Conservation (phyloP, 306 rosid species). For the Quercus alba region DNA sequence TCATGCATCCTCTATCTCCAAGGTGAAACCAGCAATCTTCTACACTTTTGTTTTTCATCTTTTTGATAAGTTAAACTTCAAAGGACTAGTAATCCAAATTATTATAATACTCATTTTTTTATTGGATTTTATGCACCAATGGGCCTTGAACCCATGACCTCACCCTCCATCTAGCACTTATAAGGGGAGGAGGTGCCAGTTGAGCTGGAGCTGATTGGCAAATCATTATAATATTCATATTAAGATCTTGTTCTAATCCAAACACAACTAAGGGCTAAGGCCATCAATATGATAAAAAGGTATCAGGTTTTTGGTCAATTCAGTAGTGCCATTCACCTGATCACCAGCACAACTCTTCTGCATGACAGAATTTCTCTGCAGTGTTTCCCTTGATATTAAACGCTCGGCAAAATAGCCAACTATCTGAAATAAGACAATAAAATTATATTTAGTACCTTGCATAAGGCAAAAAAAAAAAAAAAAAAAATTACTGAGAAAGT, state of each 20-base stretch:
- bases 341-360: conserved; percentile 50
- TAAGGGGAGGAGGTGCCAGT: too few species aligned
- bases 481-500: conserved; percentile 5
- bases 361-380: conserved; percentile 71
- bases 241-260: conserved; percentile 9
- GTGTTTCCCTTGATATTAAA: conserved; percentile 58
- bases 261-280: conserved; percentile 17
- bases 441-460: conserved; percentile 19
- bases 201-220: too few species aligned
- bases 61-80: not conserved
- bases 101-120: not conserved
- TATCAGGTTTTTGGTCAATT: not conserved
- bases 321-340: conserved; percentile 54
- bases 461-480: conserved; percentile 11
- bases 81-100: not conserved
- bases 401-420: conserved; percentile 69
- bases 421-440: conserved; percentile 56
- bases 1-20: not conserved
- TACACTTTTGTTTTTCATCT: not conserved
- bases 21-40: too few species aligned
- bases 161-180: too few species aligned
- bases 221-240: conserved; percentile 1
- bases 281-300: not conserved
- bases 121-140: too few species aligned
- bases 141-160: too few species aligned